phyloP scores from a whole-genome alignment of 345 rosid species.

The Odontarrhena argentea region DNA sequence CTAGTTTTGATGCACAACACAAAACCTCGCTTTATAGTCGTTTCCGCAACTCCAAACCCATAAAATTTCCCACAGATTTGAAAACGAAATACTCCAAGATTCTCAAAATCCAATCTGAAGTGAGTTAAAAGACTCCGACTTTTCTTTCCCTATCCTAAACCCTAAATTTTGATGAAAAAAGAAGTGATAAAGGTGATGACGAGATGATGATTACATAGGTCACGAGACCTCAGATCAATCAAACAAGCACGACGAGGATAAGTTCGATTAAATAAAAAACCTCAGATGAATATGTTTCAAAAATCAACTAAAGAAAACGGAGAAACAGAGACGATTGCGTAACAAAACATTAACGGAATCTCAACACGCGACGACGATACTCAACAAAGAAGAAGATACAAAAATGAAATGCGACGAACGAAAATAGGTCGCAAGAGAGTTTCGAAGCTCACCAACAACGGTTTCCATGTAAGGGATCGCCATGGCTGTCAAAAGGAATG shows the following conservation, averaged over 20 bases:
- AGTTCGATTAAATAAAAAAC: slow-evolving; percentile 5
- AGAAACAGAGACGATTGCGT: slow-evolving; percentile 18
- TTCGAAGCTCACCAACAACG: slow-evolving; percentile 61
- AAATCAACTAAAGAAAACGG: slow-evolving; percentile 7
- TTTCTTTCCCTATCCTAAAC: slow-evolving; percentile 9
- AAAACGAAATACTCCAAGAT: not conserved
- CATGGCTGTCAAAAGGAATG: slow-evolving; percentile 47
- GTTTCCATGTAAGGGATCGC: slow-evolving; percentile 92
- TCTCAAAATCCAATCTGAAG: not conserved
- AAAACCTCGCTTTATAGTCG: not conserved
- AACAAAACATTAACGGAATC: slow-evolving; percentile 16
- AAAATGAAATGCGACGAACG: slow-evolving; percentile 7
- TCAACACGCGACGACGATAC: not conserved
- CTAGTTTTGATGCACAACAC: slow-evolving; percentile 4
- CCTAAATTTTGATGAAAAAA: not conserved
- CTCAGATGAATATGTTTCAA: slow-evolving; percentile 18
- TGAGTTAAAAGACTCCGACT: not conserved
- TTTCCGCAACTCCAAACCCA: not conserved
- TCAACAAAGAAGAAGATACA: not conserved
- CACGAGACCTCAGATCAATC: slow-evolving; percentile 27
- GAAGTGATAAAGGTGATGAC: not conserved
- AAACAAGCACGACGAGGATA: not conserved
- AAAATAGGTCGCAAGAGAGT: not conserved
- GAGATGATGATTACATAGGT: slow-evolving; percentile 1
- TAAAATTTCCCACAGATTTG: not conserved